phyloP scores from a whole-genome alignment of 768 basidiomycete genomes.

The Coprinopsis cinerea region DNA sequence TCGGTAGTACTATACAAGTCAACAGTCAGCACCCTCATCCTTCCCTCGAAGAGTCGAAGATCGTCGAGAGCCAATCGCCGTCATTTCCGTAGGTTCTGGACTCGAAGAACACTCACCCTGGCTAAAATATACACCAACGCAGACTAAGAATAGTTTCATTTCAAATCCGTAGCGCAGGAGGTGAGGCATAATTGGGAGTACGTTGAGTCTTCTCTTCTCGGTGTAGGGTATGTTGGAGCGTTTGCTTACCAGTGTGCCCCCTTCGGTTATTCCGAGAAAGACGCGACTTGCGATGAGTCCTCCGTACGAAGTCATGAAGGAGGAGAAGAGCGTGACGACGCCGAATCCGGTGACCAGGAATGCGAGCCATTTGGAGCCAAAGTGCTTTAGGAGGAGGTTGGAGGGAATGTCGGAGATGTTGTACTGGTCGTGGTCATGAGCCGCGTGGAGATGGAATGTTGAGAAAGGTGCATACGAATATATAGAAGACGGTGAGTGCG shows the following conservation, averaged over 20 bases:
- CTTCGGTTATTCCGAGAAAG: conserved; percentile 37
- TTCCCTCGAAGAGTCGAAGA: background rate
- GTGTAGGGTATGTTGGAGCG: too few species aligned
- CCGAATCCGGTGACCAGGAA: conserved; percentile 35
- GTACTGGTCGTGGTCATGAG: conserved; percentile 21
- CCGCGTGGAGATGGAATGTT: background rate
- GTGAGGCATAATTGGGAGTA: background rate
- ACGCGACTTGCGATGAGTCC: conserved; percentile 32
- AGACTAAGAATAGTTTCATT: conserved; percentile 20
- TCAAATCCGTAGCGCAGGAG: background rate
- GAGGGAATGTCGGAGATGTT: conserved; percentile 34
- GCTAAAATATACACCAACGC: conserved; percentile 34
- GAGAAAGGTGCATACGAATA: conserved; percentile 23
- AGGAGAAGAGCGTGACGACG: conserved; percentile 30
- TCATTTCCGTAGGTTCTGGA: too few species aligned
- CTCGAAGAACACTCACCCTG: conserved; percentile 22
- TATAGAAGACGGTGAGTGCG: conserved; percentile 35
- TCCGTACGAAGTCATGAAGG: conserved; percentile 30
- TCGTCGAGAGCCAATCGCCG: too few species aligned
- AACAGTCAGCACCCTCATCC: background rate
- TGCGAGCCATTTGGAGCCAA: conserved; percentile 36
- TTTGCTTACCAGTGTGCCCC: conserved; percentile 36
- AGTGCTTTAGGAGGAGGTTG: conserved; percentile 36
- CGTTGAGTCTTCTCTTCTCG: background rate
- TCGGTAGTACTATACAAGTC: conserved; percentile 29